Base-by-base conservation (phyloP, 2,329 filamentous ascomycete genomes). In the Fusarium nurragi region DNA sequence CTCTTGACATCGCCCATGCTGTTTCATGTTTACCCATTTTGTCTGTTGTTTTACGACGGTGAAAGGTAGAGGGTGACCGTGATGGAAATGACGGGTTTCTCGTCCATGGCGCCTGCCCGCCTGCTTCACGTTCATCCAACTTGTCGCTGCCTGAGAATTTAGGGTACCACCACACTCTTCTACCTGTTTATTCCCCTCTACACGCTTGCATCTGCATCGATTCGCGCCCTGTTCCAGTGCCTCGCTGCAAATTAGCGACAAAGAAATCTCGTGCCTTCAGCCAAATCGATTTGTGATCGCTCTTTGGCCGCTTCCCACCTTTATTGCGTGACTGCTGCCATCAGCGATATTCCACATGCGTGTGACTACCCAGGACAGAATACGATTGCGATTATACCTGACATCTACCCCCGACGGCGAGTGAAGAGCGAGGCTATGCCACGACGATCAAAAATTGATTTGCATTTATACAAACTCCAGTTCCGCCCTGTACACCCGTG, bases 251-350 rank as follows among this genome's bases (percentile, higher is more conserved):
- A 40, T 36, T 48, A 18, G 52, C 57, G 38, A 45, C 32, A 41
- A n/a, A n/a, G 44, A 53, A 41, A 54, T 38, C 40, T 39, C 43
- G 56, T 71, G 64, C 44, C 54, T 54, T 36, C 41, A 62, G 47
- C 49, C 50, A 62, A 54, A 49, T 45, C 45, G 32, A 41, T 47
- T 32, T 36, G 46, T 51, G 46, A 41, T 41, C 46, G 28, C 52
- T 49, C 45, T 56, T 46, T 47, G 65, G 63, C 51, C 46, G 53
- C 52, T 44, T 68, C 38, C 53, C 53, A 53, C 56, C 57, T 45
- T 46, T 64, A 58, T 60, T 64, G 58, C 46, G 68, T 72, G 70
- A 72, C 56, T 69, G 54, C 59, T 72, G 58, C 64, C 64, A 40
- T 53, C 52, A 45, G 56, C 64, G 34, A 67, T 43, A 43, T 49